These are phyloP conservation scores for Neopestalotiopsis rosae DNA, from an alignment of 2,329 filamentous ascomycete genomes.

Conservation along the genomic window DNA sequence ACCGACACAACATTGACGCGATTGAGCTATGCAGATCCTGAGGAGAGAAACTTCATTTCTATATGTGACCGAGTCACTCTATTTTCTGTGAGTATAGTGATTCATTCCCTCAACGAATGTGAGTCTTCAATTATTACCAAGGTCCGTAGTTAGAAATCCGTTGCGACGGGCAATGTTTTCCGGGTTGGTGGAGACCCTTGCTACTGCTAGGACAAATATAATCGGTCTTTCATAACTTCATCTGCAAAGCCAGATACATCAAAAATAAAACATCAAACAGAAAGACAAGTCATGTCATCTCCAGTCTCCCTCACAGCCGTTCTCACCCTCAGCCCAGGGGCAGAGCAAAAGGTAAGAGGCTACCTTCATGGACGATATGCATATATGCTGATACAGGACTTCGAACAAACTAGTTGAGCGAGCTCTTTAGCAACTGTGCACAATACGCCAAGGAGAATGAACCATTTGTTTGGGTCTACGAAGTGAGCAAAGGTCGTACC, in stretches of 20 bases:
- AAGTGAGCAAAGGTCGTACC: not conserved
- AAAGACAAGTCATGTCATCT: slow-evolving; percentile 2
- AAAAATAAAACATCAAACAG: not conserved
- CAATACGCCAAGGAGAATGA: slow-evolving; percentile 15
- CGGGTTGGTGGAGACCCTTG: not conserved
- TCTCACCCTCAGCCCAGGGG: slow-evolving; percentile 8
- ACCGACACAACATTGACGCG: too few species aligned
- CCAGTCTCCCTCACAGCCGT: slow-evolving; percentile 9
- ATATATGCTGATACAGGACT: too few species aligned
- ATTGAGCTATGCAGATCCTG: too few species aligned
- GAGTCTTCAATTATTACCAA: too few species aligned
- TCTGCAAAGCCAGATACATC: not conserved
- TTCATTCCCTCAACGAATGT: too few species aligned
- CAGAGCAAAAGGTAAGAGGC: slow-evolving; percentile 3
- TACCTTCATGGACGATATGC: not conserved
- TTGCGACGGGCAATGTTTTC: slow-evolving; percentile 8
- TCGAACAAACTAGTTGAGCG: not conserved
- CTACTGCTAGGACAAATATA: not conserved
- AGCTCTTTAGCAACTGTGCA: slow-evolving; percentile 14
- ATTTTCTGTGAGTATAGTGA: too few species aligned
- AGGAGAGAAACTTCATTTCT: too few species aligned
- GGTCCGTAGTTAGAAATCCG: not conserved
- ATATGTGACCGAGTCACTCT: too few species aligned
- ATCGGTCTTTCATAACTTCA: not conserved
- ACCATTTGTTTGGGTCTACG: slow-evolving; percentile 11